These are phyloP conservation scores for Begonia loranthoides DNA, from an alignment of 306 rosid genomes.

Conservation along the genomic window DNA sequence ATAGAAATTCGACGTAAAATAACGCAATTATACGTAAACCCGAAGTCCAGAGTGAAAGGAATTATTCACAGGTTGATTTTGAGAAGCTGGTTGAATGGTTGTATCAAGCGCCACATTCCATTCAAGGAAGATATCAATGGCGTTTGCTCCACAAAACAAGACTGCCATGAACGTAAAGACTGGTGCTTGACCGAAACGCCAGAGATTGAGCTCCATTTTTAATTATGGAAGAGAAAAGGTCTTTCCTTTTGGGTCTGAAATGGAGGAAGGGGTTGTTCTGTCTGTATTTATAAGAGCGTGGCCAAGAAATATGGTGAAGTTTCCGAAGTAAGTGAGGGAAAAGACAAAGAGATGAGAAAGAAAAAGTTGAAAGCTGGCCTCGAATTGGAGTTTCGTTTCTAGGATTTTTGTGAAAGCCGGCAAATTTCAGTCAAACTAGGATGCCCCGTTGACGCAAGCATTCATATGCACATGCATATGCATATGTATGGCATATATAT, in stretches of 20 bases:
- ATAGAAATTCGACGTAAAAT: too few species aligned
- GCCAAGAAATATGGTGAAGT: constrained; percentile 6
- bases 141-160: constrained; percentile 10
- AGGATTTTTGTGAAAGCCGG: constrained; percentile 1
- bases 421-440: neutral
- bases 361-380: neutral
- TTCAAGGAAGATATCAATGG: constrained; percentile 31
- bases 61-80: constrained; percentile 31
- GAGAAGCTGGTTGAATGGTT: constrained; percentile 21
- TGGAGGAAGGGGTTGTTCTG: constrained; percentile 1
- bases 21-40: too few species aligned
- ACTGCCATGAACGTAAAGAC: too few species aligned
- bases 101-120: constrained; percentile 28
- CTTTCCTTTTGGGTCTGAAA: neutral
- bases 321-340: constrained; percentile 10
- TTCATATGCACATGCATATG: too few species aligned
- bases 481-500: too few species aligned
- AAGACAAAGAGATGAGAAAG: constrained; percentile 3
- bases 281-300: constrained; percentile 2
- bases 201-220: too few species aligned
- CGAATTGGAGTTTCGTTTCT: too few species aligned
- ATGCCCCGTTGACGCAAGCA: too few species aligned
- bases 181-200: too few species aligned
- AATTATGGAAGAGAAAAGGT: neutral
- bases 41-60: neutral